Base-by-base conservation (phyloP, 768 basidiomycete species). In the Kwoniella pini region DNA sequence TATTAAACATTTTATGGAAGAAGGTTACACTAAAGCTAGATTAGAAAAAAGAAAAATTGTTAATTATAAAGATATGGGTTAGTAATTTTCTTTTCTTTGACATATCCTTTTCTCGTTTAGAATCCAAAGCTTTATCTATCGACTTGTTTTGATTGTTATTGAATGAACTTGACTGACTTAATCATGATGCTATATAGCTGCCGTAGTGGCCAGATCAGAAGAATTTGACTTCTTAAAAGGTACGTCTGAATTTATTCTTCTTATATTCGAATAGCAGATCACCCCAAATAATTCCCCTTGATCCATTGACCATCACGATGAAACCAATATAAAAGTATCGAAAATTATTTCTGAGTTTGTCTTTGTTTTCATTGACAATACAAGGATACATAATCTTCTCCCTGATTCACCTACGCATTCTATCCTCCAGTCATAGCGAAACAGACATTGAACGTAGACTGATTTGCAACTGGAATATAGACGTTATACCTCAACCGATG, bases 11-110 rank as follows among this genome's bases (percentile, higher is more conserved):
- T 79, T 94, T 27, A 83, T 84, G 30, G 85, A 87, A 57, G 87
- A 89, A 5, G 85, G 84, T n/a, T 86, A 88, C 64, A 83, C 80
- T 53, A 82, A 85, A 13, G 89, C 91, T 4, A 82, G 84, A 58
- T 80, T 84, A 53, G 90, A 92, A 63, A 87, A 85, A 65, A 80
- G 91, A 62, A 77, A 84, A 27, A 91, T 86, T 0, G 84, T 93
- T 17, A 89, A 90, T 72, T 84, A 88, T 65, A 85, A 83, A 63
- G 91, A 95, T 76, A 79, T 93, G 45, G 87, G 91, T 91, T 69
- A 65, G 84, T 80, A 39, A 31, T 28, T 21, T 19, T 15, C 28
- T 12, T 7, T 17, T n/a, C n/a, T 15, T n/a, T 27, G 11, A 30
- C 15, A 40, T n/a, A 26, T 12, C 15, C 33, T 7, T 7, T 36